Evolutionary conservation across 768 basidiomycete species (phyloP).

Genomic region (Leccinum boreale): DNA sequence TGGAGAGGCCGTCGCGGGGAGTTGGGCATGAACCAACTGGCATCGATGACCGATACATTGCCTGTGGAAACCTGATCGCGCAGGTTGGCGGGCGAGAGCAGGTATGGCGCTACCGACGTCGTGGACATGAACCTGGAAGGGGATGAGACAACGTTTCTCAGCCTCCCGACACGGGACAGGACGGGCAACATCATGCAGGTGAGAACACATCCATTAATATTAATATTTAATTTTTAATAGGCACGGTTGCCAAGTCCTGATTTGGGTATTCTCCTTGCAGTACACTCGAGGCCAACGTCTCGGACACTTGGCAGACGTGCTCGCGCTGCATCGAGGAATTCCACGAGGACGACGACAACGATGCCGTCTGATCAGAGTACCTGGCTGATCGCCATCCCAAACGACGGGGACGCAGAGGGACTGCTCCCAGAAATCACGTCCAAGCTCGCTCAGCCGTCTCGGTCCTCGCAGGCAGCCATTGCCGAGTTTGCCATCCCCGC

Average conservation of each 20-base stretch:
- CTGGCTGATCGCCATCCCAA: constrained; percentile 87
- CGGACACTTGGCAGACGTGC: not conserved
- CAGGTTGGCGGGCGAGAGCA: constrained; percentile 52
- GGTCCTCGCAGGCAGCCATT: constrained; percentile 46
- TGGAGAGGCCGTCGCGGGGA: constrained; percentile 62
- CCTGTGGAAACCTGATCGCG: constrained; percentile 36
- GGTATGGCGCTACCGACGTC: constrained; percentile 38
- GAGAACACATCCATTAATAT: constrained; percentile 1
- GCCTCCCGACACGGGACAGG: constrained; percentile 6
- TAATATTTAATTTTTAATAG: constrained; percentile 12
- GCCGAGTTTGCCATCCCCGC: constrained; percentile 74
- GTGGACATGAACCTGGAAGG: constrained; percentile 37
- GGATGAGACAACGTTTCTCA: constrained; percentile 1
- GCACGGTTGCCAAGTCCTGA: constrained; percentile 7
- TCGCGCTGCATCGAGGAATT: constrained; percentile 5
- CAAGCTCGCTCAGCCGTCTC: constrained; percentile 60
- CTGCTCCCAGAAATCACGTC: constrained; percentile 60
- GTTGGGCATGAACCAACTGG: constrained; percentile 94
- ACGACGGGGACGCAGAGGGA: constrained; percentile 81
- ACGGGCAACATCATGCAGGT: not conserved
- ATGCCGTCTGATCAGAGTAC: constrained; percentile 98
- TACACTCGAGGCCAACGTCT: not conserved
- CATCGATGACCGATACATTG: constrained; percentile 54
- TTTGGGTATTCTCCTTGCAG: constrained; percentile 4
- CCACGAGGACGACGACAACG: constrained; percentile 11